A percentile compares a stretch with the other conserved stretches of the same genome.
Evolutionary conservation across 192 early-diverging fungal species (phyloP).

Genomic region (Phycomyces nitens): DNA sequence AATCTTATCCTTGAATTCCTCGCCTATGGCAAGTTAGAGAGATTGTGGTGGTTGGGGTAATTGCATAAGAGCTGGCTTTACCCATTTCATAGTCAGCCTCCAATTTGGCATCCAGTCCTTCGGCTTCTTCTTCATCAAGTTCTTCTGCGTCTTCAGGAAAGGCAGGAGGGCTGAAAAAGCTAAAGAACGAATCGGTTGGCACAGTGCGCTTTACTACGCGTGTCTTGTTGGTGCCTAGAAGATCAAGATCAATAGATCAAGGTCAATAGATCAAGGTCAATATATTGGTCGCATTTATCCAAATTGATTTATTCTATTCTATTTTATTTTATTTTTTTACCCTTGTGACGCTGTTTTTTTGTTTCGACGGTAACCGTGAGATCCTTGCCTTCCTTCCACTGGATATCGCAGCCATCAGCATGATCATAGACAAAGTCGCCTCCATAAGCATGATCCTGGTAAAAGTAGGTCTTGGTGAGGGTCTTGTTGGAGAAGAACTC

Average conservation of each 20-base stretch:
- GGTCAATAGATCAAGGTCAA: too few relatives aligned
- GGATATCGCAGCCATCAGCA: conserved; percentile 86
- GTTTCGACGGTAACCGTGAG: conserved; percentile 91
- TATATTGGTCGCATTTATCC: too few relatives aligned
- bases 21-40: conserved; percentile 19
- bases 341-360: conserved; percentile 99
- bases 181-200: conserved; percentile 96
- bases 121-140: conserved; percentile 67
- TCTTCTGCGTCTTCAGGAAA: conserved; percentile 72
- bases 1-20: conserved; percentile 97
- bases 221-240: conserved; percentile 83
- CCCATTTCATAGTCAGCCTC: conserved; percentile 91
- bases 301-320: too few relatives aligned
- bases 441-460: conserved; percentile 76
- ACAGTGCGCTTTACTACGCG: conserved; percentile 97
- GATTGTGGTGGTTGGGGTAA: too few relatives aligned
- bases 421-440: conserved; percentile 90
- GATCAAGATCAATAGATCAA: too few relatives aligned
- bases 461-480: conserved; percentile 92
- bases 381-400: conserved; percentile 98
- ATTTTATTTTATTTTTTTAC: conserved; percentile 8
- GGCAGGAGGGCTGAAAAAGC: conserved; percentile 86
- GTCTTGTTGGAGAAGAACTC: conserved; percentile 83
- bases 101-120: conserved; percentile 80
- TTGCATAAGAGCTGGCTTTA: too few relatives aligned